Conservation (phyloP, 176 grass and related monocot species). For the Ananas comosus region DNA sequence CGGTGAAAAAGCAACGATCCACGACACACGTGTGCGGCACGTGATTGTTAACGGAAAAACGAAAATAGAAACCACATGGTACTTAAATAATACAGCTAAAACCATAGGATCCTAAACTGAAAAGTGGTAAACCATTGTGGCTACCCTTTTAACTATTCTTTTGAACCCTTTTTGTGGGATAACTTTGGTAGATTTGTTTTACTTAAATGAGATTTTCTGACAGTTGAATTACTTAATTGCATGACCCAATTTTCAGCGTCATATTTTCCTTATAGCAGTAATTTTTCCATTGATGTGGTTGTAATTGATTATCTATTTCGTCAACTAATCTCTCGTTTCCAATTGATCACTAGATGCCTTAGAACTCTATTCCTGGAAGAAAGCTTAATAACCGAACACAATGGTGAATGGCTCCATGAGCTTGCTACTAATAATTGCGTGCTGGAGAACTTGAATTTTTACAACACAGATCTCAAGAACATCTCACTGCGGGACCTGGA, state of each 20-base stretch:
- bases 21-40: no score
- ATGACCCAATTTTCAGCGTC: background rate
- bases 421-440: constrained; percentile 61
- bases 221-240: background rate
- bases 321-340: constrained; percentile 21
- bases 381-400: constrained; percentile 32
- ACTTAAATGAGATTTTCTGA: background rate
- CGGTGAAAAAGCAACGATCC: no score
- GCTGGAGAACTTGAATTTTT: constrained; percentile 72
- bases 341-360: constrained; percentile 43
- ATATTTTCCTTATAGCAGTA: background rate
- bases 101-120: no score
- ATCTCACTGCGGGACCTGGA: constrained; percentile 57
- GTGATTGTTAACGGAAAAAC: no score
- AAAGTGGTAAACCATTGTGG: no score
- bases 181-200: background rate
- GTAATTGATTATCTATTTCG: background rate
- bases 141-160: no score
- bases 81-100: no score
- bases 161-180: background rate
- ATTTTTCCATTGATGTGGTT: background rate
- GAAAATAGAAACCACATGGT: no score
- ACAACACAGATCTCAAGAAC: constrained; percentile 65
- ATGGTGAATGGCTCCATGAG: constrained; percentile 65
- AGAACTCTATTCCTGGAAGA: constrained; percentile 77